Conservation (phyloP, 1,284 basidiomycete genomes). For the Ceratorhiza oryzae-sativae region DNA sequence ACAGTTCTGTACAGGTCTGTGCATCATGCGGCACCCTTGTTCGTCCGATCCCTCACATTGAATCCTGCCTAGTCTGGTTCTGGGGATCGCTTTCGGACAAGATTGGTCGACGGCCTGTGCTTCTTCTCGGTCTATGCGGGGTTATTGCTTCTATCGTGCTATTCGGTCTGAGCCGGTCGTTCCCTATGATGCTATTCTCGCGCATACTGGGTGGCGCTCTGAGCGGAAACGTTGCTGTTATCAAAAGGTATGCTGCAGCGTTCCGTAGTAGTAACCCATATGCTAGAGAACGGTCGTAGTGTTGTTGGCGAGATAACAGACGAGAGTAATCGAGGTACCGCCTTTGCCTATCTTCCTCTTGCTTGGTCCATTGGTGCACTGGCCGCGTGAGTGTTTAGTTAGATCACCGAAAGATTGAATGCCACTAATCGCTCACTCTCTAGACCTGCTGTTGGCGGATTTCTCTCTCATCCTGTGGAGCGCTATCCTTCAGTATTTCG, state of each 20-base stretch:
- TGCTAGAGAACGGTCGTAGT: conserved; percentile 8
- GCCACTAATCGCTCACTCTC: background rate
- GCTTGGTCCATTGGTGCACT: conserved; percentile 42
- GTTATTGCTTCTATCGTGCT: conserved; percentile 49
- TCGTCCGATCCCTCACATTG: background rate
- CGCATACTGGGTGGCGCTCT: conserved; percentile 47
- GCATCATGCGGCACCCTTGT: background rate
- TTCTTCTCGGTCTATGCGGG: conserved; percentile 51
- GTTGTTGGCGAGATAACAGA: conserved; percentile 43
- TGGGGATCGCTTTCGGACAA: conserved; percentile 46
- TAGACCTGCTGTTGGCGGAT: conserved; percentile 49
- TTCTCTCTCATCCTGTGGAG: conserved; percentile 48
- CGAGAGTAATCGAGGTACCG: conserved; percentile 42
- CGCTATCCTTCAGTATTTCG: conserved; percentile 46
- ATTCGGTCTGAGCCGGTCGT: conserved; percentile 51
- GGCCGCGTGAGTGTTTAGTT: conserved; percentile 42
- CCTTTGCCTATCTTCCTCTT: conserved; percentile 41
- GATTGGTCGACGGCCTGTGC: conserved; percentile 51
- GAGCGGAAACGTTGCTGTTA: conserved; percentile 45
- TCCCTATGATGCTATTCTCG: conserved; percentile 49
- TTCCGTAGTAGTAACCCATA: background rate
- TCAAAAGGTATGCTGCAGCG: conserved; percentile 39
- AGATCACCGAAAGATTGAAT: background rate
- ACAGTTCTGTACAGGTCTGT: conserved; percentile 44
- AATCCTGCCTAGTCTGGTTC: conserved; percentile 44